Evolutionary conservation across 2,329 filamentous ascomycete species (phyloP).

Genomic region (Coleophoma crateriformis): DNA sequence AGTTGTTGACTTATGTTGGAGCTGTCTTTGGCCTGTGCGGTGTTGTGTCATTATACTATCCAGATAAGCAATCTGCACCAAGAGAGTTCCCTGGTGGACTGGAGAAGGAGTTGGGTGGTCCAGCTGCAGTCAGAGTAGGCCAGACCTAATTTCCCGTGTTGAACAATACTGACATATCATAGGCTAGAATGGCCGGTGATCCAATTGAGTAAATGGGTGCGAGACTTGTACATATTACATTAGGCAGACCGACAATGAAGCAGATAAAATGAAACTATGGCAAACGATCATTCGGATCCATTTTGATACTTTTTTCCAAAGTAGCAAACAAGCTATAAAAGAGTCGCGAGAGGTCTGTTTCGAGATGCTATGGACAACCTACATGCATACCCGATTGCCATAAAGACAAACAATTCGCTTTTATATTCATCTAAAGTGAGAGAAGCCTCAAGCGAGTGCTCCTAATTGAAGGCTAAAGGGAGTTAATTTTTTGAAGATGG

Average conservation of each 20-base stretch:
- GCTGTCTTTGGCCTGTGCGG: slow-evolving; percentile 61
- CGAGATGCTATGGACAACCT: too few relatives aligned
- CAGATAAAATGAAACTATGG: background rate
- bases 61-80: slow-evolving; percentile 64
- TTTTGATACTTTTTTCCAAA: too few relatives aligned
- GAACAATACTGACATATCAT: slow-evolving; percentile 11
- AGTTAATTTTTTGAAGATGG: too few relatives aligned
- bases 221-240: slow-evolving; percentile 26
- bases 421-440: too few relatives aligned
- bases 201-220: slow-evolving; percentile 18
- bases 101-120: slow-evolving; percentile 69
- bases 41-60: slow-evolving; percentile 63
- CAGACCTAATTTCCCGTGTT: background rate
- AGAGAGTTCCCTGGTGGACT: slow-evolving; percentile 69
- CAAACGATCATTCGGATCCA: background rate
- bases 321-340: too few relatives aligned
- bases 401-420: too few relatives aligned
- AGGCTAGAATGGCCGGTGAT: slow-evolving; percentile 53
- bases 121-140: slow-evolving; percentile 61
- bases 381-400: too few relatives aligned
- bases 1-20: slow-evolving; percentile 63
- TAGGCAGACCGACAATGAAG: background rate
- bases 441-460: too few relatives aligned
- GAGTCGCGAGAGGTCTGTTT: too few relatives aligned
- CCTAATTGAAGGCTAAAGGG: too few relatives aligned